Evolutionary conservation across 1,284 basidiomycete genomes (phyloP).

Genomic region (Neonothopanus nambi): DNA sequence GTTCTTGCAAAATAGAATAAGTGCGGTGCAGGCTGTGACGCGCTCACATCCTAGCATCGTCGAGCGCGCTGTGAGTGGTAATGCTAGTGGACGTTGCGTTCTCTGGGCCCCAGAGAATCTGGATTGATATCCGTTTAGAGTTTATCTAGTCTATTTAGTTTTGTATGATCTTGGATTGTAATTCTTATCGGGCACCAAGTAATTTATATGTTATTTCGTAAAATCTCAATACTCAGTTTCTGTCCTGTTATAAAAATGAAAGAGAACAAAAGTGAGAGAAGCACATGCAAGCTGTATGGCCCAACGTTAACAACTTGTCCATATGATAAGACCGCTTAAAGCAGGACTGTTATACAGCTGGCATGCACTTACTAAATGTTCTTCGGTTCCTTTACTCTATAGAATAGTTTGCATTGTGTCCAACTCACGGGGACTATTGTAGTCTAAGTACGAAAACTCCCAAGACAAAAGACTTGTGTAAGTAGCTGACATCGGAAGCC

Average conservation of each 20-base stretch:
- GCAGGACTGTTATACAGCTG: background rate
- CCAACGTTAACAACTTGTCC: background rate
- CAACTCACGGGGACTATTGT: background rate
- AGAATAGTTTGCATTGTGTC: background rate
- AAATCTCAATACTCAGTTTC: too few species aligned
- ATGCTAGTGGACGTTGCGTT: constrained; percentile 73
- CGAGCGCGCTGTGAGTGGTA: constrained; percentile 73
- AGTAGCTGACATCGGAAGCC: too few species aligned
- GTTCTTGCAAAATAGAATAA: constrained; percentile 49
- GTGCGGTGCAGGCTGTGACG: constrained; percentile 82
- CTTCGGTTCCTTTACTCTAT: background rate
- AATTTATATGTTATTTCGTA: too few species aligned
- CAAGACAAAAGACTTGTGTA: too few species aligned
- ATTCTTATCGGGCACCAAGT: too few species aligned
- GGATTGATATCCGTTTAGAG: background rate
- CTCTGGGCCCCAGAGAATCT: constrained; percentile 64
- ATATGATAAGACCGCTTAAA: background rate
- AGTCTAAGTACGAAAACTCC: too few species aligned
- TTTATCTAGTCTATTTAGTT: too few species aligned
- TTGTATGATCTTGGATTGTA: too few species aligned
- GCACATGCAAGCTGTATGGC: background rate
- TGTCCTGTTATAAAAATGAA: too few species aligned
- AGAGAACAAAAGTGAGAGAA: background rate
- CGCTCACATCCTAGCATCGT: constrained; percentile 77
- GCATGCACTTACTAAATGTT: background rate